Evolutionary conservation across 768 basidiomycete species (phyloP), one percentile per base, ranked within the genome.

Genomic region (Brasilioporus rufonigricans): DNA sequence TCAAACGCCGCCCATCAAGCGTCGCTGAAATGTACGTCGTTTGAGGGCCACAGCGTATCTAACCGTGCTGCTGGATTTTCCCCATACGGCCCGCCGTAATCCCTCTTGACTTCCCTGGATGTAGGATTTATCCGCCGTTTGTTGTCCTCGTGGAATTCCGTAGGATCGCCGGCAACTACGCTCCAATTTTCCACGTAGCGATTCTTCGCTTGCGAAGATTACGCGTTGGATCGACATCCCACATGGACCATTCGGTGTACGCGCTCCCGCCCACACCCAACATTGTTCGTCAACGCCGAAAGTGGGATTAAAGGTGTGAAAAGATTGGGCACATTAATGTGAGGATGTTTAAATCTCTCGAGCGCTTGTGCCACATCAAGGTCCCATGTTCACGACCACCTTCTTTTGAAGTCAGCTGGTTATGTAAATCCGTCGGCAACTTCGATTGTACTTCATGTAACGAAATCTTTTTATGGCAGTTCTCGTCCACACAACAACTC

Each of bases 61-160:
- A 40, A 43, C 47, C 32, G 23, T 46, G 14, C 47, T n/a, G 39
- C 43, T 47, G 36, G 40, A 38, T 46, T 40, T 52, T 46, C 54
- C 44, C 49, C 52, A 19, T 52, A 35, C 60, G 39, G 36, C 32
- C 43, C 44, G 33, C 31, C 32, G 18, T 49, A 44, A 26, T 52
- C 26, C 47, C 44, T 26, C 40, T 19, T 48, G 36, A 23, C 23
- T 41, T 18, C 19, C 38, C 14, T 6, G 8, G 48, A 53, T 49
- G 39, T 38, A 44, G 45, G 41, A 19, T 46, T 7, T 6, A 11
- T 47, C 32, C 12, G 8, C 24, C 10, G 19, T n/a, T 35, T 19
- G 12, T 21, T 18, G 21, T n/a, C 16, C 46, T 33, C 19, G 48
- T 35, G 43, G 36, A n/a, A n/a, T 44, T 36, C 23, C 23, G 14